These are phyloP conservation scores for Coemansia sp. DNA, from an alignment of 192 early-diverging fungal genomes.

Conservation along the genomic window DNA sequence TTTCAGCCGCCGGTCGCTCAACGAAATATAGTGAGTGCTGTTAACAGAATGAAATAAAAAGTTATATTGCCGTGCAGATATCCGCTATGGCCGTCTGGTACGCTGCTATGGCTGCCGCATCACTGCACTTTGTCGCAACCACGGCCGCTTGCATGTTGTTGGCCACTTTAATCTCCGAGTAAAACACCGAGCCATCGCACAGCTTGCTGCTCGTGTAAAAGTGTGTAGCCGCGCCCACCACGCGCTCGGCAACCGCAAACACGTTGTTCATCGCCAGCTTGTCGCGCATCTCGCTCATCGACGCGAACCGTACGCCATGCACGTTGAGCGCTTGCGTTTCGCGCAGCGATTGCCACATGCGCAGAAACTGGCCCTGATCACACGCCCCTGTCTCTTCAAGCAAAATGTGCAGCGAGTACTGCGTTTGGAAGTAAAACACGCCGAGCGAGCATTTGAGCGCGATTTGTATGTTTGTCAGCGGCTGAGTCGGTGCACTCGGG, in stretches of 20 bases:
- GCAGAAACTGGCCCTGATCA: slow-evolving; percentile 57
- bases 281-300: slow-evolving; percentile 55
- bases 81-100: slow-evolving; percentile 55
- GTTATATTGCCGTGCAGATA: slow-evolving; percentile 38
- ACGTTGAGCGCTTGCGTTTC: slow-evolving; percentile 33
- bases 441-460: slow-evolving; percentile 68
- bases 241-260: slow-evolving; percentile 66
- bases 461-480: slow-evolving; percentile 67
- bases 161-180: slow-evolving; percentile 66
- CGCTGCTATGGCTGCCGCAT: slow-evolving; percentile 31
- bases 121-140: slow-evolving; percentile 46
- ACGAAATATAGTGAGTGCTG: neutral
- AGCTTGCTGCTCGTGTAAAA: slow-evolving; percentile 64
- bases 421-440: slow-evolving; percentile 71
- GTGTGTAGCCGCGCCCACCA: slow-evolving; percentile 57
- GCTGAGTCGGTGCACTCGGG: slow-evolving; percentile 50
- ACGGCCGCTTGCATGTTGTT: slow-evolving; percentile 40
- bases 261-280: slow-evolving; percentile 62
- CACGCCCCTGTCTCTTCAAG: slow-evolving; percentile 52
- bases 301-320: slow-evolving; percentile 33
- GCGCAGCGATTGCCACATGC: slow-evolving; percentile 57
- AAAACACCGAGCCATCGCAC: slow-evolving; percentile 59
- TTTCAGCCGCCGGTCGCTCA: slow-evolving; percentile 24
- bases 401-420: slow-evolving; percentile 62
- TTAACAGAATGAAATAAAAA: neutral